phyloP scores from a whole-genome alignment of 257 asterid genomes.

The Ajuga chamaepitys region DNA sequence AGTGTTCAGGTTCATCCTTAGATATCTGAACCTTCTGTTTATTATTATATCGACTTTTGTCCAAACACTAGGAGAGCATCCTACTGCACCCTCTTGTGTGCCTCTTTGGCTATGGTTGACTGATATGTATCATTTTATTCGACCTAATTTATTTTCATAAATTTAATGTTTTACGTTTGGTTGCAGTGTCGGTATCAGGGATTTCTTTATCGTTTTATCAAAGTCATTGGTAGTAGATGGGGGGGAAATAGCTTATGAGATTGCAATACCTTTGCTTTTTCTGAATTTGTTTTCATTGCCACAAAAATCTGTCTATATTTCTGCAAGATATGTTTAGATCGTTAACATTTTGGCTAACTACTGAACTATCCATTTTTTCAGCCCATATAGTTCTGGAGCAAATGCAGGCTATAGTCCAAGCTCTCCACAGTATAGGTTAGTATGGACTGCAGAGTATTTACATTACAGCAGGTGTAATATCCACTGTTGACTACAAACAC shows the following conservation, averaged over 20 bases:
- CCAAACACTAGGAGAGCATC: neutral
- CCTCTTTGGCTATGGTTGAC: neutral
- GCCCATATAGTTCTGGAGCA: slow-evolving; percentile 64
- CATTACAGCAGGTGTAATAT: neutral
- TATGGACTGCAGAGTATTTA: neutral
- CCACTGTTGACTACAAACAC: no score
- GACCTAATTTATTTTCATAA: neutral
- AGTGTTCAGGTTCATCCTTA: neutral
- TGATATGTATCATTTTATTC: neutral
- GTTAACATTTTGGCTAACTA: slow-evolving; percentile 2
- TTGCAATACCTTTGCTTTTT: neutral
- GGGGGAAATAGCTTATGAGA: neutral
- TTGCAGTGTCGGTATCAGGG: neutral
- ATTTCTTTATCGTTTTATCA: neutral
- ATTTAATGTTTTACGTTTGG: neutral
- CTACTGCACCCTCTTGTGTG: neutral
- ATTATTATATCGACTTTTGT: neutral
- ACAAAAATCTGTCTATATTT: neutral
- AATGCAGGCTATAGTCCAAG: slow-evolving; percentile 82
- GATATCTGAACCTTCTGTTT: neutral
- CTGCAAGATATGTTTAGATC: neutral
- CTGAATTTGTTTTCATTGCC: neutral
- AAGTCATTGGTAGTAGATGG: neutral
- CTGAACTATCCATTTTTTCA: slow-evolving; percentile 27
- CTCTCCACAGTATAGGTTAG: slow-evolving; percentile 89